Base-by-base conservation (phyloP, 495 filamentous ascomycete genomes). In the Aspergillus wentii region DNA sequence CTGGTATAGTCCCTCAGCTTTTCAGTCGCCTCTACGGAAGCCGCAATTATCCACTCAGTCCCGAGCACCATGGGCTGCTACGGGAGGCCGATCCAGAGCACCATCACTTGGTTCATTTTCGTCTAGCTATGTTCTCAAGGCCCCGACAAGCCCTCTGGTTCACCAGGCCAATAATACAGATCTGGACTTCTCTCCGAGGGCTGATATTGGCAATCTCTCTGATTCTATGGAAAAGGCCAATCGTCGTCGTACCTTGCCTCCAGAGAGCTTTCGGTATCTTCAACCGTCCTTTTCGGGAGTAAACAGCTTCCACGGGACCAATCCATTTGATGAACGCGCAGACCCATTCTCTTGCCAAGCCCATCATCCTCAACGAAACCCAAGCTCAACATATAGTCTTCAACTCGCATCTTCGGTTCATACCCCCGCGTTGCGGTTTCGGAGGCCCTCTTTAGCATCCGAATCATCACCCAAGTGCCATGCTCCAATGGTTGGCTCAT, bases 401-500 rank as follows among this genome's bases (percentile, higher is more conserved):
- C 71, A 76, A 29, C 56, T 76, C 23, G 69, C 66, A 5, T 76
- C 77, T 0, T 74, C 76, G 1, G 76, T 80, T 1, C 82, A 84
- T 35, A 74, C 77, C 5, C 76, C 80, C n/a, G 53, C 57, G 2
- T 50, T 75, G 4, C 73, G 74, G 8, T 59, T 76, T 14, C 74
- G 88, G 35, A 69, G 85, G 25, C 83, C 83, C 1, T 94, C 89
- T 1, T 71, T 83, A 39, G 72, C 78, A 25, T 83, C 85, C 2
- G 90, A 96, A 14, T 61, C 68, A 11, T 86, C 88, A 10, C 75
- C 86, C 2, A 70, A 90, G 15, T 83, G 88, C 19, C 86, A 90
- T 65, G 91, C 91, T 17, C 86, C 90, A 3, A 89, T 98, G 83
- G 92, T 98, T 13, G 92, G 92, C 1, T 96, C 92, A 3, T 98